Percentiles rank a stretch among this genome's conserved stretches.
These are phyloP conservation scores for Pythium utonaiense DNA, from an alignment of 352 stramenopile genomes.

Conservation along the genomic window DNA sequence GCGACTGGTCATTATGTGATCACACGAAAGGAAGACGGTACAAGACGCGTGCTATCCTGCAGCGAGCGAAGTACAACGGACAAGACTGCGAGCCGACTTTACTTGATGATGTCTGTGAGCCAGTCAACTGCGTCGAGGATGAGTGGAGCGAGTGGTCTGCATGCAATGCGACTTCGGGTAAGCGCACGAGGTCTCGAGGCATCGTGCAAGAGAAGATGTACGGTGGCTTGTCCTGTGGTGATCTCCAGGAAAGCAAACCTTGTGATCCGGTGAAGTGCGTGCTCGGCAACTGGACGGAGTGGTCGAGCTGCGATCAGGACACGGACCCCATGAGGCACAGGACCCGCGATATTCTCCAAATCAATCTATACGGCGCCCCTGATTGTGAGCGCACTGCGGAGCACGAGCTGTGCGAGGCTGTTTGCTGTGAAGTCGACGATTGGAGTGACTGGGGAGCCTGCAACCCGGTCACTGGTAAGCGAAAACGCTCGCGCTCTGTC, in stretches of 20 bases:
- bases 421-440: conserved; percentile 42
- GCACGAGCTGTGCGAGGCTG: conserved; percentile 23
- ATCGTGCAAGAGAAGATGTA: conserved; percentile 36
- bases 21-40: conserved; percentile 9
- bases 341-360: conserved; percentile 13
- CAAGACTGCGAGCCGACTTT: conserved; percentile 15
- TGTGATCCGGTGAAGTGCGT: conserved; percentile 47
- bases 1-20: conserved; percentile 18
- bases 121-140: conserved; percentile 33
- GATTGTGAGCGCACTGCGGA: conserved; percentile 9
- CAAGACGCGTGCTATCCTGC: conserved; percentile 23
- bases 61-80: conserved; percentile 29
- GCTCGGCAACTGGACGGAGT: conserved; percentile 31
- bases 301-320: conserved; percentile 38
- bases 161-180: conserved; percentile 38
- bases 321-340: conserved; percentile 36
- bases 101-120: conserved; percentile 24
- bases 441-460: conserved; percentile 43
- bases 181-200: conserved; percentile 32
- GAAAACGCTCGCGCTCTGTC: conserved; percentile 34
- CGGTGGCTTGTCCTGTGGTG: conserved; percentile 32
- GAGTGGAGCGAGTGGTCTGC: conserved; percentile 43
- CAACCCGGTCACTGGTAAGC: conserved; percentile 27
- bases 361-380: conserved; percentile 3
- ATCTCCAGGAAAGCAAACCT: conserved; percentile 33